These are phyloP conservation scores for Cordyceps javanica DNA, from an alignment of 2,329 filamentous ascomycete species.

Conservation along the genomic window DNA sequence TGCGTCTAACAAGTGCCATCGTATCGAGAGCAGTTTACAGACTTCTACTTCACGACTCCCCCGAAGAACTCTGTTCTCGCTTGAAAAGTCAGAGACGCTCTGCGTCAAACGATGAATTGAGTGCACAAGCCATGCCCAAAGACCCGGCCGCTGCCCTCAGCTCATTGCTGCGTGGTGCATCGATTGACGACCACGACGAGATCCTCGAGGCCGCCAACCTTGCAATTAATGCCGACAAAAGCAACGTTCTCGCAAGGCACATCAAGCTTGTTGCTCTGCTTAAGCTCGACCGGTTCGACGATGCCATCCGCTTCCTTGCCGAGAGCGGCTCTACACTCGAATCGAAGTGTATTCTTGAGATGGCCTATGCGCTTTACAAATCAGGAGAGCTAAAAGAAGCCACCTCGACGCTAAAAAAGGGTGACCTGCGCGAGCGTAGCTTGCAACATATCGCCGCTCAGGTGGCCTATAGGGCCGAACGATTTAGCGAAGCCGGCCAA, in stretches of 20 bases:
- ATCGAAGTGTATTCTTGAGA: constrained; percentile 58
- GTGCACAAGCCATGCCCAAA: constrained; percentile 29
- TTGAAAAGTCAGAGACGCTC: background rate
- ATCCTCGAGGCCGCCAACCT: constrained; percentile 59
- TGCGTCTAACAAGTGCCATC: too few species aligned
- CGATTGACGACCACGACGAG: constrained; percentile 67
- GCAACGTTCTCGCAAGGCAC: constrained; percentile 55
- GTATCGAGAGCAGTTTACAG: background rate
- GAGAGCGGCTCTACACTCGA: constrained; percentile 57
- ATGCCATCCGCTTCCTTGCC: constrained; percentile 64
- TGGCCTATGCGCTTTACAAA: constrained; percentile 81
- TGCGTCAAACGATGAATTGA: constrained; percentile 20
- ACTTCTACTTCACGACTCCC: background rate
- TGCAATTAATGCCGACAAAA: constrained; percentile 55
- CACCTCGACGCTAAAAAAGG: constrained; percentile 35
- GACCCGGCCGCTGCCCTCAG: constrained; percentile 46
- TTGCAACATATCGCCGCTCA: constrained; percentile 55
- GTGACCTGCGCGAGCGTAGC: constrained; percentile 26
- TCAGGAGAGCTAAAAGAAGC: constrained; percentile 63
- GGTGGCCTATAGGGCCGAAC: constrained; percentile 67
- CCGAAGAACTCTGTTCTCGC: background rate
- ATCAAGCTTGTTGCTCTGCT: constrained; percentile 69
- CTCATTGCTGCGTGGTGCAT: constrained; percentile 47
- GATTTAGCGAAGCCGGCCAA: constrained; percentile 59
- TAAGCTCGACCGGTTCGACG: constrained; percentile 76